Evolutionary conservation across 352 stramenopile species (phyloP).

Genomic region (Pythium sukuiense): DNA sequence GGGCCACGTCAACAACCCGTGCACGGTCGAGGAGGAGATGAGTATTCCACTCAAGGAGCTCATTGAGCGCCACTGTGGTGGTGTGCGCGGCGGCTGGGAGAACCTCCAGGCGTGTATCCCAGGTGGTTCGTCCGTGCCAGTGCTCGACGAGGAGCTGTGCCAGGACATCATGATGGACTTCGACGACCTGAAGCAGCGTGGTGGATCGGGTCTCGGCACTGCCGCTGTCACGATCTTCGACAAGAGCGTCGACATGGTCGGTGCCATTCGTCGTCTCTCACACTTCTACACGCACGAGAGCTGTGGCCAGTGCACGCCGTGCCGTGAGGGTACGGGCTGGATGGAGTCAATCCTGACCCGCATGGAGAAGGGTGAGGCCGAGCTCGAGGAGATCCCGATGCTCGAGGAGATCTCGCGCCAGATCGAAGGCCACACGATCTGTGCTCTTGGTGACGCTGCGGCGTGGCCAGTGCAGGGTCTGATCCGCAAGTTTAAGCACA

Average conservation of each 20-base stretch:
- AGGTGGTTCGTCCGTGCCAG: conserved; percentile 95
- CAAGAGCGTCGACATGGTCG: conserved; percentile 99
- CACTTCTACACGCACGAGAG: conserved; percentile 99
- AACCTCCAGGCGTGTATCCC: conserved; percentile 99
- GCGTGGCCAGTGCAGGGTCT: conserved; percentile 99
- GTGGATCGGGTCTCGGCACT: conserved; percentile 96
- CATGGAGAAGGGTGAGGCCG: conserved; percentile 98
- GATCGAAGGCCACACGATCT: conserved; percentile 99
- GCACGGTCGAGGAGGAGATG: conserved; percentile 99
- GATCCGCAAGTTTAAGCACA: conserved; percentile 98
- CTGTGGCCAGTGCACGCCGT: conserved; percentile 99
- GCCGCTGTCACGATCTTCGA: conserved; percentile 99
- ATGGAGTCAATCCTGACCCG: conserved; percentile 97
- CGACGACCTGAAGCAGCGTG: conserved; percentile 96
- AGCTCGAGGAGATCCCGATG: conserved; percentile 99
- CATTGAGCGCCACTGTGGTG: conserved; percentile 98
- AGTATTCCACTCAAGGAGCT: conserved; percentile 97
- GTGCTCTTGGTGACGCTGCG: conserved; percentile 97
- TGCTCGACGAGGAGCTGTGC: conserved; percentile 92
- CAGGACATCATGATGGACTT: conserved; percentile 99
- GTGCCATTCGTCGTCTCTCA: conserved; percentile 96
- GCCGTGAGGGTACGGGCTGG: conserved; percentile 97
- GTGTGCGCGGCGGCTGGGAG: conserved; percentile 98
- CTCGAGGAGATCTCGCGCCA: conserved; percentile 99
- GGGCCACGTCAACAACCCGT: conserved; percentile 99